Conservation (phyloP, 768 basidiomycete species). For the Mycena polygramma region DNA sequence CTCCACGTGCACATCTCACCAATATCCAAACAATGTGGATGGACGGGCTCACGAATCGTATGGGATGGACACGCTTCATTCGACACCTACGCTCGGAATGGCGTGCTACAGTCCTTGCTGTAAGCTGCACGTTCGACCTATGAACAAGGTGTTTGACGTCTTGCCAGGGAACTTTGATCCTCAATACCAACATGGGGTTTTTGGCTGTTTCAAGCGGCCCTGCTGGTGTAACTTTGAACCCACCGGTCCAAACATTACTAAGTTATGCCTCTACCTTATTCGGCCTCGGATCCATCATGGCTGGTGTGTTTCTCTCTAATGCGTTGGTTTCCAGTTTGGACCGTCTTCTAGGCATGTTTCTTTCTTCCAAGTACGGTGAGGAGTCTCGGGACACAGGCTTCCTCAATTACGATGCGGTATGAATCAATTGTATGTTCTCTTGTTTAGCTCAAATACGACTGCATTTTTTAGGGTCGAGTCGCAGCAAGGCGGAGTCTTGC, state of each 20-base stretch:
- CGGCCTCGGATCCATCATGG: conserved; percentile 10
- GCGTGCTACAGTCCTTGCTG: conserved; percentile 3
- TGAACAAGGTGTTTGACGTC: too few relatives aligned
- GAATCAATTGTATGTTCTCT: too few relatives aligned
- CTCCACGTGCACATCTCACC: not conserved
- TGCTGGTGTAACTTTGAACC: too few relatives aligned
- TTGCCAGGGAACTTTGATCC: conserved; percentile 9
- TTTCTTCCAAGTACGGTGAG: too few relatives aligned
- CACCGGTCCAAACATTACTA: not conserved
- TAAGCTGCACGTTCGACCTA: conserved; percentile 3
- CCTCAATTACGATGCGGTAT: too few relatives aligned
- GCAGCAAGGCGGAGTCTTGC: too few relatives aligned
- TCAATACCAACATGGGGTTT: conserved; percentile 15
- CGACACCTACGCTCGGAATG: conserved; percentile 6
- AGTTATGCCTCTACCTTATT: conserved; percentile 16
- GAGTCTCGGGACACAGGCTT: too few relatives aligned
- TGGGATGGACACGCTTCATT: conserved; percentile 4
- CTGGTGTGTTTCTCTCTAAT: too few relatives aligned
- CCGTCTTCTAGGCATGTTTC: too few relatives aligned
- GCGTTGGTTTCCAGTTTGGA: too few relatives aligned
- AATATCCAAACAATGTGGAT: not conserved
- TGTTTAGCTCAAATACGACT: too few relatives aligned
- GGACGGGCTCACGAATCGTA: conserved; percentile 2
- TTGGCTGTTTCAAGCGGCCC: not conserved
- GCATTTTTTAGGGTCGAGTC: too few relatives aligned